phyloP scores from a whole-genome alignment of 345 rosid species.

The Moricandia arvensis region DNA sequence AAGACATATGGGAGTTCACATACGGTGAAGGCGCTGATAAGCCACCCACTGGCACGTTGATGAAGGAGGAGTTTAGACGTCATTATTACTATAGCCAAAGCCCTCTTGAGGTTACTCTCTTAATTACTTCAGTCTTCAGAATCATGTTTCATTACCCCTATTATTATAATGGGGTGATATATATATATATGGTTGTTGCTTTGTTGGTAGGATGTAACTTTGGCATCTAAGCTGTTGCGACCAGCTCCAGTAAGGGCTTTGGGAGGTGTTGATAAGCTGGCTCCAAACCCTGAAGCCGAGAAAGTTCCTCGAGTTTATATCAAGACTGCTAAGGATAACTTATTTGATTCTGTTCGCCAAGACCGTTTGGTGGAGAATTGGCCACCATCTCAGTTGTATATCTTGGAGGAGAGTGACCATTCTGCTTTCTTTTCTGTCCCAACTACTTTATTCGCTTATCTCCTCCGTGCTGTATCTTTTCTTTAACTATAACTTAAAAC shows the following conservation, averaged over 20 bases:
- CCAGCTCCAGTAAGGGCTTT: slow-evolving; percentile 38
- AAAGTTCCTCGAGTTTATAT: slow-evolving; percentile 37
- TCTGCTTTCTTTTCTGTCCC: slow-evolving; percentile 45
- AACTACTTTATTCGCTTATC: slow-evolving; percentile 28
- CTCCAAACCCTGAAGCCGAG: slow-evolving; percentile 32
- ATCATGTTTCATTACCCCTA: background rate
- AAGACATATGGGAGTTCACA: slow-evolving; percentile 15
- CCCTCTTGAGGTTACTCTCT: slow-evolving; percentile 40
- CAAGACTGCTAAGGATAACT: slow-evolving; percentile 37
- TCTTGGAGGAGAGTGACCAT: slow-evolving; percentile 40
- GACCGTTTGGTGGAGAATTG: slow-evolving; percentile 39
- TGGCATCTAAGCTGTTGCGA: slow-evolving; percentile 36
- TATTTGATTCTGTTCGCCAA: slow-evolving; percentile 13
- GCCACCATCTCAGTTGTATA: slow-evolving; percentile 41
- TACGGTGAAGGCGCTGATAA: slow-evolving; percentile 39
- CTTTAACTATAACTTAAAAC: slow-evolving; percentile 7
- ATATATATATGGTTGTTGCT: background rate
- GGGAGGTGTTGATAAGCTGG: background rate
- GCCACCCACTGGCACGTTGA: slow-evolving; percentile 32
- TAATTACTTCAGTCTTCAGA: background rate
- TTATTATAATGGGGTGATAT: background rate
- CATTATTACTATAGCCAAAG: slow-evolving; percentile 35
- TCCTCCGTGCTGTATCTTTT: slow-evolving; percentile 32
- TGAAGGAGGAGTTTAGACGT: slow-evolving; percentile 33
- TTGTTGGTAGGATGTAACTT: slow-evolving; percentile 32